Percentiles rank a stretch among this genome's conserved stretches.
Conservation (phyloP, 352 stramenopile genomes). For the Globisporangium orthogonon region DNA sequence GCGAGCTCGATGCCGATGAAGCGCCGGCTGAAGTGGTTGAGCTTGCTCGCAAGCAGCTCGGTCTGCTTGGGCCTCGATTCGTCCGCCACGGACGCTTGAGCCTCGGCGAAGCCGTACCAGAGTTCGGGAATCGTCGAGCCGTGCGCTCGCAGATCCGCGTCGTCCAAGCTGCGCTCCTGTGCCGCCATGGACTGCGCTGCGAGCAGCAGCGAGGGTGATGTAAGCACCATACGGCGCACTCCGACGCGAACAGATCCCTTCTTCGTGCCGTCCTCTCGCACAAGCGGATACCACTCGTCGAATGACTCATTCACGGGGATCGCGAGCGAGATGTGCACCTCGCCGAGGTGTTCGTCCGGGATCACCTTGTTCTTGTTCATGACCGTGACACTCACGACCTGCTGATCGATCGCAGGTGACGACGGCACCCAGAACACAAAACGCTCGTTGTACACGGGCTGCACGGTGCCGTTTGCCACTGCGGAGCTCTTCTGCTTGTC, state of each 20-base stretch:
- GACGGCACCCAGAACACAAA: conserved; percentile 71
- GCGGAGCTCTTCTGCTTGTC: conserved; percentile 28
- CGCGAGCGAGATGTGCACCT: conserved; percentile 61
- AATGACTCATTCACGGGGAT: conserved; percentile 65
- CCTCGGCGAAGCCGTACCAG: conserved; percentile 50
- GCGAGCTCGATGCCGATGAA: conserved; percentile 54
- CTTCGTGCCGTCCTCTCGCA: conserved; percentile 50
- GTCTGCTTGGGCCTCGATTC: conserved; percentile 23
- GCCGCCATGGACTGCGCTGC: conserved; percentile 36
- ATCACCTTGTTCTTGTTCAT: conserved; percentile 34
- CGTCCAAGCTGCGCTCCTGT: conserved; percentile 33
- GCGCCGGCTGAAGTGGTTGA: conserved; percentile 42
- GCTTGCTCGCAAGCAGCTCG: conserved; percentile 46
- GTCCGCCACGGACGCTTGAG: conserved; percentile 15
- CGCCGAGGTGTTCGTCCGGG: conserved; percentile 45
- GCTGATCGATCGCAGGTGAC: conserved; percentile 32
- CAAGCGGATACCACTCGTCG: conserved; percentile 62
- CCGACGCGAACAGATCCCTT: conserved; percentile 40
- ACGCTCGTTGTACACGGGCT: conserved; percentile 50
- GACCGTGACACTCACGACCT: conserved; percentile 41
- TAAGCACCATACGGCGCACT: conserved; percentile 52
- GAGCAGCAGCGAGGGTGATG: conserved; percentile 37
- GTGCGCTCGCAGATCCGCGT: conserved; percentile 33
- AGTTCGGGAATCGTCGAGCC: conserved; percentile 49
- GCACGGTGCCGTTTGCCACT: conserved; percentile 19